Evolutionary conservation across 768 basidiomycete species (phyloP).

Genomic region (Hericium erinaceus): DNA sequence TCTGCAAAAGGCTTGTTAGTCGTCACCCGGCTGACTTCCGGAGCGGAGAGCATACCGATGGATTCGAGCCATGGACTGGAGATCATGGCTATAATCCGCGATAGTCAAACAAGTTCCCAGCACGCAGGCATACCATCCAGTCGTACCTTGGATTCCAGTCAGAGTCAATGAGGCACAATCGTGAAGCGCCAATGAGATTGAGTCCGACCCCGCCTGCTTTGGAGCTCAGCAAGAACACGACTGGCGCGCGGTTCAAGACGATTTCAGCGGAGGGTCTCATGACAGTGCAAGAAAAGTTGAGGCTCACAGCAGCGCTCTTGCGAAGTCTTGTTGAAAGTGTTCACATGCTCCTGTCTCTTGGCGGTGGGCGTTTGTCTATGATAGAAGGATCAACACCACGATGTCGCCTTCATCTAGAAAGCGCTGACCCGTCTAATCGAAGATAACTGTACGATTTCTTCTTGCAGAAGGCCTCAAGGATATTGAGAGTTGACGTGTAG

Average conservation of each 20-base stretch:
- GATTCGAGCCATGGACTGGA: constrained; percentile 96
- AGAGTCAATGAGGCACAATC: constrained; percentile 78
- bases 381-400: background rate
- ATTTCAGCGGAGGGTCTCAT: background rate
- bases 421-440: constrained; percentile 75
- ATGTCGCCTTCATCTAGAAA: background rate
- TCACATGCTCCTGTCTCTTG: constrained; percentile 82
- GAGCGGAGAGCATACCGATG: constrained; percentile 50
- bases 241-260: constrained; percentile 27
- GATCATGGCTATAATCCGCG: constrained; percentile 53
- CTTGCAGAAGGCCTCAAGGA: constrained; percentile 82
- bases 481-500: constrained; percentile 88
- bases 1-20: constrained; percentile 28
- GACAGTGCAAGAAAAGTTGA: background rate
- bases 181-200: constrained; percentile 86
- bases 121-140: too few relatives aligned
- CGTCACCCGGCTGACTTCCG: constrained; percentile 3
- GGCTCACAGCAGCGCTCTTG: constrained; percentile 63
- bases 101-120: background rate
- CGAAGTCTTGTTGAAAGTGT: constrained; percentile 74
- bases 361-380: constrained; percentile 62
- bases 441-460: constrained; percentile 67
- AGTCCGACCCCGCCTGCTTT: constrained; percentile 95
- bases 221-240: constrained; percentile 86
- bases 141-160: constrained; percentile 88